phyloP scores from a whole-genome alignment of 225 moss, liverwort and hornwort species.

The Sphagnum tenellum region DNA sequence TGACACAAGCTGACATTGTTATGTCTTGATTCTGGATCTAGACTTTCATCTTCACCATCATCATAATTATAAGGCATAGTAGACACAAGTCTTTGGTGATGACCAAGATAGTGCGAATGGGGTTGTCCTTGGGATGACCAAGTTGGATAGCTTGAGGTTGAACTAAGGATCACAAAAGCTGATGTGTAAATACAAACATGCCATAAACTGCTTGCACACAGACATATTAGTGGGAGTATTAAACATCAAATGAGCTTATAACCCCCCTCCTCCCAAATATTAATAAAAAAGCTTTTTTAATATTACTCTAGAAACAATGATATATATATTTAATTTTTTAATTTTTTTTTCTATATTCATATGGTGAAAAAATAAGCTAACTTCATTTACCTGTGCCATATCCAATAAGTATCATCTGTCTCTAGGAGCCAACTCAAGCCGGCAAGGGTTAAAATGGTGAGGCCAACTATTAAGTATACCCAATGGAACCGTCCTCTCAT shows the following conservation, averaged over 20 bases:
- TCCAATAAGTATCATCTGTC: conserved; percentile 67
- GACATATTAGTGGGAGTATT: not conserved
- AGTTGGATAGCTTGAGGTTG: conserved; percentile 22
- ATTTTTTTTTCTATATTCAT: not conserved
- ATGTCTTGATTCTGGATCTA: too few species aligned
- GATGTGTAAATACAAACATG: conserved; percentile 78
- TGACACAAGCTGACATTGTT: too few species aligned
- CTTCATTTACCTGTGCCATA: conserved; percentile 72
- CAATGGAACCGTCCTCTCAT: conserved; percentile 49
- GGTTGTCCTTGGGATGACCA: not conserved
- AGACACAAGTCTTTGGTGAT: too few species aligned
- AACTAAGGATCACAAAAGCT: conserved; percentile 52
- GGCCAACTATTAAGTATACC: conserved; percentile 42
- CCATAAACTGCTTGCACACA: conserved; percentile 49
- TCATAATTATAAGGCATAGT: too few species aligned
- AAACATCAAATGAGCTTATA: too few species aligned
- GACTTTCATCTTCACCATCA: too few species aligned
- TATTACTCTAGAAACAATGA: too few species aligned
- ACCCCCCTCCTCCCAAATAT: too few species aligned
- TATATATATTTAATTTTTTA: not conserved
- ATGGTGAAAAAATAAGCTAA: not conserved
- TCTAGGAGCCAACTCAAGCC: conserved; percentile 59
- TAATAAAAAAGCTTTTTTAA: too few species aligned
- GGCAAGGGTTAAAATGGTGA: conserved; percentile 44
- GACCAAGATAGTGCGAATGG: too few species aligned